These are phyloP conservation scores for Zymoseptoria brevis DNA, from an alignment of 2,329 filamentous ascomycete species.

Conservation along the genomic window DNA sequence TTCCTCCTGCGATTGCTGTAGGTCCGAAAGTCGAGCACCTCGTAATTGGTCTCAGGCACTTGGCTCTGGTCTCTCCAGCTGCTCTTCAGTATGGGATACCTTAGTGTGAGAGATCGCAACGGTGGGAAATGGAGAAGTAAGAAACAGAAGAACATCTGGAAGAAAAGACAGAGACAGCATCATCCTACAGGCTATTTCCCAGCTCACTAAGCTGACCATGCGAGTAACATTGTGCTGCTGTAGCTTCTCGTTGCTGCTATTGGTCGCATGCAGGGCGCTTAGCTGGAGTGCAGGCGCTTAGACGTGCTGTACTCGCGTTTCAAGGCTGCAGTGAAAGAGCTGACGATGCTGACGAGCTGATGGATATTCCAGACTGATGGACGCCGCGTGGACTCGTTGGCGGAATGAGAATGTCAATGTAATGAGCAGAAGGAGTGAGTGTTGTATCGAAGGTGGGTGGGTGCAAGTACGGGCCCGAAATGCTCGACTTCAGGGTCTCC, in stretches of 20 bases:
- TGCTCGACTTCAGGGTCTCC: not conserved
- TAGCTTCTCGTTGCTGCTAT: conserved; percentile 11
- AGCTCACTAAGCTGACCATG: conserved; percentile 10
- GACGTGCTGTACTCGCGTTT: conserved; percentile 16
- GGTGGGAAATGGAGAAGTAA: not conserved
- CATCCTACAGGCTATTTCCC: not conserved
- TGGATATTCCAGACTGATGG: no score
- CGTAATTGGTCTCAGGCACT: not conserved
- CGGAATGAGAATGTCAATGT: not conserved
- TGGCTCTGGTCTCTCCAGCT: not conserved
- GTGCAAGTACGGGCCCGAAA: conserved; percentile 33
- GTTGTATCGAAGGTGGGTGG: not conserved
- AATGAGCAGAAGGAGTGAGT: not conserved
- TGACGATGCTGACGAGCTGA: conserved; percentile 48
- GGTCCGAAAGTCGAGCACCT: not conserved
- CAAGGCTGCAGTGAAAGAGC: conserved; percentile 47
- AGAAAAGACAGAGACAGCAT: not conserved
- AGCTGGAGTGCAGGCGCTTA: not conserved
- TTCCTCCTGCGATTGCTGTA: not conserved
- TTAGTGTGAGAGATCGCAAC: not conserved
- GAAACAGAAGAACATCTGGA: not conserved
- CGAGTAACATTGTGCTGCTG: conserved; percentile 7
- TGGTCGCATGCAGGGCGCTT: conserved; percentile 14
- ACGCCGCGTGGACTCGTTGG: no score
- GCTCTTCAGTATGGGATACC: not conserved